A percentile compares a stretch with the other conserved stretches of the same genome.
These are phyloP conservation scores for Coemansia sp. DNA, from an alignment of 192 early-diverging fungal species.

Conservation along the genomic window DNA sequence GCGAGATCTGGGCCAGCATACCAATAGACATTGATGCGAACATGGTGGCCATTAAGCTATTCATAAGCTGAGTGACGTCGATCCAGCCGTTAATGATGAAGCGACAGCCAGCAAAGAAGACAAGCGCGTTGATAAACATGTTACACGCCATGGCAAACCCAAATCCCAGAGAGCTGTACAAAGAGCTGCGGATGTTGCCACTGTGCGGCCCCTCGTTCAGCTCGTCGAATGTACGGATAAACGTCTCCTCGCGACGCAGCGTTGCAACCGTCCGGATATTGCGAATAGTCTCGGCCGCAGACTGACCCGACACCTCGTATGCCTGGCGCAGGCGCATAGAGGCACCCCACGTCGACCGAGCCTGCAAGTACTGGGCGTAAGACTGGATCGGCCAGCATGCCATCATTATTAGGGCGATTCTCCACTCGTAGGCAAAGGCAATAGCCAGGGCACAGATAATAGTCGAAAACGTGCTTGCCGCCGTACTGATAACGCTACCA, in stretches of 20 bases:
- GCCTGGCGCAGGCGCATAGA: constrained; percentile 59
- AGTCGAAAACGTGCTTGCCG: constrained; percentile 32
- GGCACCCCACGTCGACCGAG: constrained; percentile 53
- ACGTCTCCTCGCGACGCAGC: constrained; percentile 61
- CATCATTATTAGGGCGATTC: constrained; percentile 65
- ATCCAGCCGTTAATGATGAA: constrained; percentile 58
- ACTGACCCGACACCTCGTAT: constrained; percentile 66
- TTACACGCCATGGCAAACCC: constrained; percentile 59
- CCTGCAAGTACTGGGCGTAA: constrained; percentile 65
- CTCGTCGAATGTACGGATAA: constrained; percentile 57
- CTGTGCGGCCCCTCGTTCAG: constrained; percentile 52
- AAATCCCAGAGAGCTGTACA: constrained; percentile 57
- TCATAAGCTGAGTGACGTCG: constrained; percentile 31
- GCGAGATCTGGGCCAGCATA: constrained; percentile 52
- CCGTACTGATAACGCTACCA: constrained; percentile 40
- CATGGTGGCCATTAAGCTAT: constrained; percentile 56
- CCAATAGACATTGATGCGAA: constrained; percentile 63
- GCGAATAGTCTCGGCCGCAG: constrained; percentile 81
- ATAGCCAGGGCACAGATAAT: constrained; percentile 41
- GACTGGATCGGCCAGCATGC: constrained; percentile 68
- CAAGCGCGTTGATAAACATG: constrained; percentile 59
- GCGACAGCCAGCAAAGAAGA: constrained; percentile 61
- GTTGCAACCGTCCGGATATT: constrained; percentile 83
- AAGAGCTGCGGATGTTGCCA: constrained; percentile 37
- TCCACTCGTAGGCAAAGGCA: constrained; percentile 63